Percentiles rank a stretch among this genome's conserved stretches.
Conservation (phyloP, 2,329 filamentous ascomycete species). For the Diaporthe australafricana region DNA sequence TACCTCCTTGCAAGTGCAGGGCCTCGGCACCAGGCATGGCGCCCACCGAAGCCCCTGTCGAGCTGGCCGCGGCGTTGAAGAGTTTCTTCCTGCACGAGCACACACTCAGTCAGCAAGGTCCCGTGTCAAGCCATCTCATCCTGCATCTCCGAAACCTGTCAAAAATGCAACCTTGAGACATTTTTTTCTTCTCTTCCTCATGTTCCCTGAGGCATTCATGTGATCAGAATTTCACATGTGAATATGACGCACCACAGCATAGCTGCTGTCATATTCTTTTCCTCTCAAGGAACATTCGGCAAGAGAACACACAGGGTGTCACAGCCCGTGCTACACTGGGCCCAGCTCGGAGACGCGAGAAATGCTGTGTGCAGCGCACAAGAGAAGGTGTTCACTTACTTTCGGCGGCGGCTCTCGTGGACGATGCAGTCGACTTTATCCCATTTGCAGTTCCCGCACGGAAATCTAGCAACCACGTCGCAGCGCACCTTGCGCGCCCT, state of each 20-base stretch:
- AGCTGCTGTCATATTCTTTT: conserved; percentile 13
- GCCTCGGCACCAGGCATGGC: conserved; percentile 56
- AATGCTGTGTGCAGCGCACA: background rate
- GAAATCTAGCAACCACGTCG: conserved; percentile 89
- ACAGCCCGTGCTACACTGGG: background rate
- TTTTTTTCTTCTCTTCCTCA: conserved; percentile 3
- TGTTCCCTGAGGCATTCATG: conserved; percentile 27
- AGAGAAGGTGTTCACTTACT: conserved; percentile 67
- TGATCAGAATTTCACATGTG: conserved; percentile 40
- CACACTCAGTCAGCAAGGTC: conserved; percentile 20
- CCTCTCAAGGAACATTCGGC: background rate
- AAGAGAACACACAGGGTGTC: background rate
- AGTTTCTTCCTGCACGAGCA: conserved; percentile 56
- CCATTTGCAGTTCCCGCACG: conserved; percentile 88
- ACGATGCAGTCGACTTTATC: conserved; percentile 83
- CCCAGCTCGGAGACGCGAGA: background rate
- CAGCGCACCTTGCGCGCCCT: conserved; percentile 91
- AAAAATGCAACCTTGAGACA: conserved; percentile 25
- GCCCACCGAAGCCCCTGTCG: conserved; percentile 41
- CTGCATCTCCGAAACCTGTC: conserved; percentile 6
- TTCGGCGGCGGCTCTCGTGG: conserved; percentile 86
- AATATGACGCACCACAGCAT: conserved; percentile 20
- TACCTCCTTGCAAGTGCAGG: conserved; percentile 51
- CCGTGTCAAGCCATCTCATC: conserved; percentile 21
- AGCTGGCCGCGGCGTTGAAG: conserved; percentile 49